Evolutionary conservation across 441 rosid genomes (phyloP).

Genomic region (Arabidopsis hybrid): DNA sequence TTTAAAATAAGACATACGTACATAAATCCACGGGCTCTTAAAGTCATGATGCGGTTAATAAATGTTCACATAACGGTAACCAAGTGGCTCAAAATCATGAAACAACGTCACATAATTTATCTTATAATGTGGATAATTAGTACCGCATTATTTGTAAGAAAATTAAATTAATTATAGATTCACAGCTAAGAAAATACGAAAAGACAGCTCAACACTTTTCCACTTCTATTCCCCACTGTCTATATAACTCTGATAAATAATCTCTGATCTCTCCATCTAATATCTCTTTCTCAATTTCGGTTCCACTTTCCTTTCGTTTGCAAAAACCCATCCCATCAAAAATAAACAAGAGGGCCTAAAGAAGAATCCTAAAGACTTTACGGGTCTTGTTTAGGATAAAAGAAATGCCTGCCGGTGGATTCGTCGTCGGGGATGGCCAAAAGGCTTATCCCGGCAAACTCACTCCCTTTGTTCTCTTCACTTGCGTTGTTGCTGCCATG

Average conservation of each 20-base stretch:
- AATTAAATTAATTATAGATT: neutral
- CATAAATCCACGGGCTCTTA: neutral
- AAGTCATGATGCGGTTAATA: conserved; percentile 39
- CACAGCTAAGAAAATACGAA: conserved; percentile 41
- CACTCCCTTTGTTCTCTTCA: conserved; percentile 69
- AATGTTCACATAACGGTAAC: conserved; percentile 42
- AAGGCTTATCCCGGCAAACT: conserved; percentile 85
- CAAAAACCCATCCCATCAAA: neutral
- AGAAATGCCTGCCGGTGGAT: conserved; percentile 75
- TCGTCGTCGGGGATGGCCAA: conserved; percentile 50
- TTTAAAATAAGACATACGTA: neutral
- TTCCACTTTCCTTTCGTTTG: neutral
- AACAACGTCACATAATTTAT: conserved; percentile 36
- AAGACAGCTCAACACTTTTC: conserved; percentile 38
- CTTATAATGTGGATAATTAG: conserved; percentile 38
- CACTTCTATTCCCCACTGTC: conserved; percentile 20
- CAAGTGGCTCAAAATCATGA: conserved; percentile 33
- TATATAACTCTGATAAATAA: conserved; percentile 32
- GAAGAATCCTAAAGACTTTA: neutral
- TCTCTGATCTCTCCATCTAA: conserved; percentile 31
- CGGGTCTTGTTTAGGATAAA: neutral
- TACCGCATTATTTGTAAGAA: conserved; percentile 1
- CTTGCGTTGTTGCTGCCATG: conserved; percentile 94
- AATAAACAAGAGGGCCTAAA: neutral
- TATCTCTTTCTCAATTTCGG: conserved; percentile 3